Evolutionary conservation across 1,284 basidiomycete genomes (phyloP), one percentile per base, ranked within the genome.

Genomic region (Sutorius eximius): DNA sequence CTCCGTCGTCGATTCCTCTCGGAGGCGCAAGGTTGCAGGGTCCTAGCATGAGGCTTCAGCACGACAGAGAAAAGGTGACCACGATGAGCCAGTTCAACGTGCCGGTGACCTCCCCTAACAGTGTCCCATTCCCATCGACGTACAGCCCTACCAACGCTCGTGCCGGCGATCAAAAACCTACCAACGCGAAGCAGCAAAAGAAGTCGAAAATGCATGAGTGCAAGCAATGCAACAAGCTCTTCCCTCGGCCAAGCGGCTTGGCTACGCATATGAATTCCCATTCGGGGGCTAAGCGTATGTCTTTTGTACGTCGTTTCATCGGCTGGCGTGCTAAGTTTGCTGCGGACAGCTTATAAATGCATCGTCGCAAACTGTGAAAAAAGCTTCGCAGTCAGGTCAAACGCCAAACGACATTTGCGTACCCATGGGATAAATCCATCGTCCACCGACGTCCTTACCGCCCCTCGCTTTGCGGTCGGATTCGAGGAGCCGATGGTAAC

Each of bases 181-280:
- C 56, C 36, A 45, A 55, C 9, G 7, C 29, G 6, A 69, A 57
- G 34, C 61, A 50, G 15, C 51, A 55, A 12, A 80, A 79, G 62
- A 81, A 74, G 54, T 73, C 75, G 2, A 82, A 82, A 56, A 79
- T 79, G 76, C 81, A 82, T 55, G 63, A 72, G 52, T 83, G 84
- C 59, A 64, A 68, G 29, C 70, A 81, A 1, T 87, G 84, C 67
- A 67, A 73, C 4, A 86, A 86, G 67, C 60, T 71, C 50, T 87
- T 87, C 63, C 82, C 82, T 30, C 75, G 85, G 55, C 86, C 85
- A 4, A 84, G 82, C 50, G 83, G 83, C 13, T 72, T 87, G 43
- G 72, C 72, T 36, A 86, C 85, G 3, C 86, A 87, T 61, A 85
- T 85, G 83, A 82, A 84, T 49, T 81, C 79, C 5, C 86, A 87